Base-by-base conservation (phyloP, 1,139 yeast genomes). In the Debaryomycetaceae sp. region DNA sequence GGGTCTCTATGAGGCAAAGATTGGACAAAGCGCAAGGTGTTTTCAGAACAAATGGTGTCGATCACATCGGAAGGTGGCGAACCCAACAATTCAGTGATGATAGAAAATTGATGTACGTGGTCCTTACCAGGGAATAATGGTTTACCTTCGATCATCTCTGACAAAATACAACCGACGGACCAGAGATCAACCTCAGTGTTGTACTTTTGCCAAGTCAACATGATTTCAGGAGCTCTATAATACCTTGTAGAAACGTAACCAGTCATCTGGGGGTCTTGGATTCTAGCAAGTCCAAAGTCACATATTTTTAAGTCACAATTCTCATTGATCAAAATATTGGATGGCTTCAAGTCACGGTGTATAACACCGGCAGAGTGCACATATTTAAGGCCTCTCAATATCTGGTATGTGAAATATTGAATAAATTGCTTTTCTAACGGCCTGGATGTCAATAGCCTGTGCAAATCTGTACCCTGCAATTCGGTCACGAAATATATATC, bases 161-260 rank as follows among this genome's bases (percentile, higher is more conserved):
- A 96, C 60, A 93, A 87, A 52, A 93, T 93, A 69, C 99, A 93
- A 14, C 98, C 99, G n/a, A 96, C 97, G 14, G 96, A 87, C 99
- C 99, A 93, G 58, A 93, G 87, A 65, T 93, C 99, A 37, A 95
- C 99, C 68, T 93, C 98, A n/a, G 90, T 86, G 62, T 93, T 98
- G 69, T 93, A 93, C 66, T 95, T 91, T 66, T 93, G 99, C 99
- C 99, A 93, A 24, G 98, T 91, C 55, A 93, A 78, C 99, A 93
- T 93, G 66, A 93, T 93, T 67, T 93, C 99, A 0, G 99, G 99
- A 0, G 99, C 99, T 52, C 99, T 74, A 66, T 93, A 93, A 98
- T 99, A 93, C 60, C 98, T 76, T 0, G 99, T 91, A 29, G 99
- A 98, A 31, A 93, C 98, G 63, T 93, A 93, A 62, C 93, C 99